Base-by-base conservation (phyloP, 495 filamentous ascomycete species). In the Filosporella fistucella region DNA sequence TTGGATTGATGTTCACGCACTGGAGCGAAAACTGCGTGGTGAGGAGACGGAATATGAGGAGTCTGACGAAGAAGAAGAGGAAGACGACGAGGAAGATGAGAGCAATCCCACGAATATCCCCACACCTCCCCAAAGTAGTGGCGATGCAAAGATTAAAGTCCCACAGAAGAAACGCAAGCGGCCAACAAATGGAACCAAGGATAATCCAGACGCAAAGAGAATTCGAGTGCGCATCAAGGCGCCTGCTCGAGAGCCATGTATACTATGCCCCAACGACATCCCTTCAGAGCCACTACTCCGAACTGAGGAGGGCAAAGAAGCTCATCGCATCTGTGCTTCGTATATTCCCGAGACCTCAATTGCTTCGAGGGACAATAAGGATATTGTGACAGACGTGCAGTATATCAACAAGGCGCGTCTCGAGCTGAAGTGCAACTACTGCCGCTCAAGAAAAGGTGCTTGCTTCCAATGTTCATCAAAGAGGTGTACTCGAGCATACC, bases 381-480 rank as follows among this genome's bases (percentile, higher is more conserved):
- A 93, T 54, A 77, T 80, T 12, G 76, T 96, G 18, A 85, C 76
- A 47, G 88, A 90, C 49, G 77, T 94, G 37, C 78, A 79, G 16
- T 77, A 76, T 45, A 89, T 97, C 60, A 79, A 88, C 55, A 95
- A 93, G 65, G 90, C 82, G 47, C 85, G 93, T 10, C 65, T 93
- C 56, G 89, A 93, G 8, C 80, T 97, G 47, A 95, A 91, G 62
- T 99, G 93, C 66, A 80, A 91, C 40, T 95, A 89, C 65, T 99
- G 93, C 61, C 87, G 89, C 28, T 91, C 88, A 38, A 93, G 89
- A 61, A 89, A 85, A 50, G 93, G 93, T 22, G 86, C 90, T 13
- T 95, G 91, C 66, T 95, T 99, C 71, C 93, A 99, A 64, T 99
- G 93, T 69, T 93, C 89, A 6, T 82, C 84, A 47, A 93, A 89